A percentile compares a stretch with the other conserved stretches of the same genome.
Conservation (phyloP, 23 red algal species). For the Gracilaria vermiculophylla region DNA sequence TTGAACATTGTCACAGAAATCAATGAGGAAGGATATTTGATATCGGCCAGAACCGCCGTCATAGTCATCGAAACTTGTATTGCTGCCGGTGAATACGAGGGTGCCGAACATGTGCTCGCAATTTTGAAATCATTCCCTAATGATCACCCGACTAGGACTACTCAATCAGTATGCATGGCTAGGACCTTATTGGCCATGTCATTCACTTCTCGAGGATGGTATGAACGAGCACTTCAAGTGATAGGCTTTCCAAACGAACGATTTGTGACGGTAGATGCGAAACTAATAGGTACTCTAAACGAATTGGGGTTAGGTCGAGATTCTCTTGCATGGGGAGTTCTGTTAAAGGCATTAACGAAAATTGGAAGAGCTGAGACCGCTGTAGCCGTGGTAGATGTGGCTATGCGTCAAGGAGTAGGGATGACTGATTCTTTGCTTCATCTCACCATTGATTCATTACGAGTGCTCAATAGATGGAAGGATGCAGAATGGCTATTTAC, state of each 20-base stretch:
- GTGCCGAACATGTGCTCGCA: conserved; percentile 22
- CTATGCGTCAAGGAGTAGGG: conserved; percentile 29
- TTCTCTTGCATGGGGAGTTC: conserved; percentile 46
- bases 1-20: conserved; percentile 36
- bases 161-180: conserved; percentile 4
- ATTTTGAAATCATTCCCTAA: background rate
- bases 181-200: conserved; percentile 33
- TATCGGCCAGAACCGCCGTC: conserved; percentile 30
- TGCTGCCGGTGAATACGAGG: conserved; percentile 28
- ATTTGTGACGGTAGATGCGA: background rate
- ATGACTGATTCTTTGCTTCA: conserved; percentile 59
- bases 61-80: conserved; percentile 45
- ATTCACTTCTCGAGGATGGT: conserved; percentile 19
- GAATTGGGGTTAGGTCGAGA: conserved; percentile 22
- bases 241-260: background rate
- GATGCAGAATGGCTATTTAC: conserved; percentile 58
- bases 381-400: conserved; percentile 41
- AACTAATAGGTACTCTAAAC: background rate
- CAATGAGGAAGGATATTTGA: background rate
- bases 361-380: conserved; percentile 37
- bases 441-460: conserved; percentile 59
- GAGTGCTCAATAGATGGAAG: conserved; percentile 7
- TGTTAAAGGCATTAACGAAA: conserved; percentile 57
- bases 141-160: background rate
- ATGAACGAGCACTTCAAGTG: conserved; percentile 35